Base-by-base conservation (phyloP, 2,329 filamentous ascomycete genomes). In the Immersiporthe knoxdaviesiana region DNA sequence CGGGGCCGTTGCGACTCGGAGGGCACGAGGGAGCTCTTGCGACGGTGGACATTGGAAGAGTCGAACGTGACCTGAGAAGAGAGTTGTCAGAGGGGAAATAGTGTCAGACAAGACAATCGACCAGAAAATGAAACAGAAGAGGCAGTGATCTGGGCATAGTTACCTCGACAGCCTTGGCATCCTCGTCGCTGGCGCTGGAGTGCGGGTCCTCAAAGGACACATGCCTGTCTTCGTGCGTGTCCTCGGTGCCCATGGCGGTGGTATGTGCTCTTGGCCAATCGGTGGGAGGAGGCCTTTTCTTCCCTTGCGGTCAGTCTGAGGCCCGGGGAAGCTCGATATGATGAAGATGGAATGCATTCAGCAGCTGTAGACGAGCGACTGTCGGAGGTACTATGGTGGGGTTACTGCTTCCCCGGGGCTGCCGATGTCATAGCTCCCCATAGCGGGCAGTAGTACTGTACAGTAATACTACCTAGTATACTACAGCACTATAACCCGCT, bases 21-120 rank as follows among this genome's bases (percentile, higher is more conserved):
- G 5, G 83, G 77, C 16, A 90, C 86, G 63, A 91, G 82, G 16
- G 89, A 91, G 74, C 88, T 90, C 79, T 91, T 91, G 69, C 89
- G 85, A 30, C 89, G 86, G 74, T 90, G 88, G 0, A 84, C 83
- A 72, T 86, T 90, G 52, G 83, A 79, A 1, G 85, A 79, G 71
- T 91, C 88, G 74, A 91, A 91, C 30, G 87, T 84, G 63, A 91
- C 88, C 87, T 88, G 60, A 16, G 35, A 12, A 37, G 24, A 65
- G 18, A 10, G 27, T 41, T 56, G 66, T 44, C 52, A 39, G 50
- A 35, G 37, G 30, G 54, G 58, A 12, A 61, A 27, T 8, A 35
- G 35, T 35, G n/a, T n/a, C 35, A 35, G 35, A 35, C 37, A 39
- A 39, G 37, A 39, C 6, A 39, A n/a, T n/a, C n/a, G 37, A 60